Conservation (phyloP, 345 rosid genomes). For the Moringa oleifera region DNA sequence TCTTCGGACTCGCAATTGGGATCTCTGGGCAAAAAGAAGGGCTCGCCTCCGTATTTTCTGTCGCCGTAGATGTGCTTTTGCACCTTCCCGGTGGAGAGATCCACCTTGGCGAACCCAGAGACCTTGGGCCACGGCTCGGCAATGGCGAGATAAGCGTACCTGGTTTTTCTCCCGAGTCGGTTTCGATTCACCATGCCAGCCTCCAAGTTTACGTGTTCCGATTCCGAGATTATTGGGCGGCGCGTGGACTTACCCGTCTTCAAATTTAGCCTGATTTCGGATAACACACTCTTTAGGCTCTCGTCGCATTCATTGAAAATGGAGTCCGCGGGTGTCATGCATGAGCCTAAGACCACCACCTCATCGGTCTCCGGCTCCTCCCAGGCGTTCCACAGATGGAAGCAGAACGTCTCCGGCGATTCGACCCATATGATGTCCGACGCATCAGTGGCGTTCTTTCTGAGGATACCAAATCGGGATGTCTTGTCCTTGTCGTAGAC, state of each 20-base stretch:
- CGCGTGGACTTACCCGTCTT: constrained; percentile 78
- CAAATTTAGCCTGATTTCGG: constrained; percentile 78
- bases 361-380: constrained; percentile 80
- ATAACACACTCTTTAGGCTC: constrained; percentile 62
- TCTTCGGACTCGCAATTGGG: constrained; percentile 46
- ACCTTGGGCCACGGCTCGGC: constrained; percentile 99
- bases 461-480: constrained; percentile 69
- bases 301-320: constrained; percentile 92
- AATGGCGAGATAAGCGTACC: constrained; percentile 69
- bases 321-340: constrained; percentile 99
- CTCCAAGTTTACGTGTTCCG: constrained; percentile 72
- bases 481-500: constrained; percentile 69
- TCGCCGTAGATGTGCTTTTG: constrained; percentile 62
- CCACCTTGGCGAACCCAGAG: constrained; percentile 82
- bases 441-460: constrained; percentile 45
- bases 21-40: constrained; percentile 57
- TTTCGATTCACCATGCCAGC: constrained; percentile 97
- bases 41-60: constrained; percentile 78
- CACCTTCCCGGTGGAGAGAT: constrained; percentile 65
- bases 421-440: constrained; percentile 73
- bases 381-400: constrained; percentile 98
- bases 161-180: constrained; percentile 67
- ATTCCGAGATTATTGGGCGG: constrained; percentile 47
- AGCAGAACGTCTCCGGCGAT: constrained; percentile 77
- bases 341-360: constrained; percentile 86